A percentile compares a stretch with the other conserved stretches of the same genome.
Evolutionary conservation across 106 monocot species (phyloP).

Genomic region (Allium cepa): DNA sequence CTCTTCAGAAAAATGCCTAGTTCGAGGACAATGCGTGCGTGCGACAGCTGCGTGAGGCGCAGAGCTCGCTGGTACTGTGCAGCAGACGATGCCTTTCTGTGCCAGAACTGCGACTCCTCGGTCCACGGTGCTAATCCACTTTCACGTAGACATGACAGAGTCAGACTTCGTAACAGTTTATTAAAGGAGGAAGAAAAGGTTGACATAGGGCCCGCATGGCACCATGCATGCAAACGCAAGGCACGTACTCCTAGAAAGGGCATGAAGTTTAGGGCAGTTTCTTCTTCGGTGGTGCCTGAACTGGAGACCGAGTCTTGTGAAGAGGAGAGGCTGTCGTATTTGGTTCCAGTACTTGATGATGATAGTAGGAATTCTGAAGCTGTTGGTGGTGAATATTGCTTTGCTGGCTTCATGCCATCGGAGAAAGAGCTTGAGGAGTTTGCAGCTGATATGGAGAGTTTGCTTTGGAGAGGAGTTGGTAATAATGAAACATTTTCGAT

Average conservation of each 20-base stretch:
- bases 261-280: neutral
- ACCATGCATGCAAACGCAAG: conserved; percentile 73
- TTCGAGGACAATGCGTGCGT: conserved; percentile 33
- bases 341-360: conserved; percentile 69
- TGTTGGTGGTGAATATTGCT: neutral
- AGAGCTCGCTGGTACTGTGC: conserved; percentile 85
- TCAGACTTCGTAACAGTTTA: conserved; percentile 26
- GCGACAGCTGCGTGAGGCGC: conserved; percentile 57
- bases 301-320: conserved; percentile 30
- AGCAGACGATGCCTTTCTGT: conserved; percentile 88
- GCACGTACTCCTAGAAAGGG: conserved; percentile 58
- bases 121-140: conserved; percentile 89
- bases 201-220: conserved; percentile 25
- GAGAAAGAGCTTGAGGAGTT: conserved; percentile 73
- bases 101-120: conserved; percentile 63
- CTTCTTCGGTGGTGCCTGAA: conserved; percentile 39
- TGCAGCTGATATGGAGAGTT: conserved; percentile 79
- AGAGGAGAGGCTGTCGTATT: conserved; percentile 65
- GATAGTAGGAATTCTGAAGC: neutral
- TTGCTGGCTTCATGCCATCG: conserved; percentile 25
- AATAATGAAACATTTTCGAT: conserved; percentile 49
- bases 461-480: conserved; percentile 26
- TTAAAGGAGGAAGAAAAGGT: neutral
- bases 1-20: neutral
- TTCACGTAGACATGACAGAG: conserved; percentile 67